Percentiles rank a stretch among this genome's conserved stretches.
Conservation (phyloP, 345 rosid species). For the Bruguiera parviflora region DNA sequence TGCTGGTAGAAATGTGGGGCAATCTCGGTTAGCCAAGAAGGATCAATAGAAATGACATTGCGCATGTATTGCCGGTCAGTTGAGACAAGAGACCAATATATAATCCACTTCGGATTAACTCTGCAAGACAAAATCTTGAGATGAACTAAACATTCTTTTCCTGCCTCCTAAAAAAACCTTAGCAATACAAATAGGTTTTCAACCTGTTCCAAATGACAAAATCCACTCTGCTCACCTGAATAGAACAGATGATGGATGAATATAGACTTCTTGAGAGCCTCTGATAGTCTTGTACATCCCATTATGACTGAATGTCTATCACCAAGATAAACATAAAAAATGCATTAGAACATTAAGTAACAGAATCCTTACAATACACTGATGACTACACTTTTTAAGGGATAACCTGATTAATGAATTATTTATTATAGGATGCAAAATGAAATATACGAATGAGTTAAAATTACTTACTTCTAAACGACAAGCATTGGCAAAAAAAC, state of each 20-base stretch:
- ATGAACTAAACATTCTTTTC: not conserved
- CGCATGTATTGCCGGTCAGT: conserved; percentile 91
- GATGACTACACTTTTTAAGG: not conserved
- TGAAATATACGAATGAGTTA: conserved; percentile 3
- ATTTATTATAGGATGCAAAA: not conserved
- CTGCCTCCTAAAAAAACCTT: not conserved
- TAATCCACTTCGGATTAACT: conserved; percentile 89
- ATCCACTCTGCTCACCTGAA: conserved; percentile 57
- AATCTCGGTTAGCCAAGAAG: conserved; percentile 73
- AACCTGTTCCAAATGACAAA: not conserved
- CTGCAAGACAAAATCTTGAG: conserved; percentile 35
- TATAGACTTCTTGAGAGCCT: conserved; percentile 84
- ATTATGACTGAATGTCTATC: conserved; percentile 62
- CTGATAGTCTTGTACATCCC: conserved; percentile 85
- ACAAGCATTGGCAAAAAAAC: conserved; percentile 92
- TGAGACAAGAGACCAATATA: conserved; percentile 76
- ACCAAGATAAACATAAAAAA: conserved; percentile 10
- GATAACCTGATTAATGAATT: not conserved
- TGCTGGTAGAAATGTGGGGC: conserved; percentile 81
- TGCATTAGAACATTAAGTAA: conserved; percentile 10
- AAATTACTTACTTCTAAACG: conserved; percentile 56
- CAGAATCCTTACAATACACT: not conserved
- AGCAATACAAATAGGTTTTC: not conserved
- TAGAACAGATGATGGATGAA: conserved; percentile 87
- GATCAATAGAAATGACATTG: conserved; percentile 68